Evolutionary conservation across 306 rosid species (phyloP), one percentile per base, ranked within the genome.

Genomic region (Begonia masoniana): DNA sequence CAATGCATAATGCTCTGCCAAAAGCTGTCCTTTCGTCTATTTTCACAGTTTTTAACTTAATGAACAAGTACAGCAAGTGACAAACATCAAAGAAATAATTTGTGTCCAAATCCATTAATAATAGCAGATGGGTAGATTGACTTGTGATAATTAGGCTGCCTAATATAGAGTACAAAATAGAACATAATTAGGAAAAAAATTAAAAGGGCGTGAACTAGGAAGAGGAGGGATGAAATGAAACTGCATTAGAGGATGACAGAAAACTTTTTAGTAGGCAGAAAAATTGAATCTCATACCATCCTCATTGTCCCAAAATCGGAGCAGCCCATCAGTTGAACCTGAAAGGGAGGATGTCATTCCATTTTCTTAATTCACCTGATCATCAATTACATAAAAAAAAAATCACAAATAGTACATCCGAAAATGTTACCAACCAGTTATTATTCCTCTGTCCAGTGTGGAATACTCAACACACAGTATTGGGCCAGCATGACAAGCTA

Each of bases 401-500:
- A 31, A 31, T 21, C 24, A 31, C 39, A 31, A 31, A 31, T 31
- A 31, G 39, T 31, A 6, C 7, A 31, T 26, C 9, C 39, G 5
- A 2, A 5, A 5, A 31, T 31, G 31, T 35, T 24, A 41, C 31
- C 13, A 43, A 81, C 99, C 96, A 51, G 99, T 86, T 62, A 91
- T 75, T 67, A 81, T 81, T 77, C 99, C 99, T 75, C 63, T 81
- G 69, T 91, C 96, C 58, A 77, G 74, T n/a, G 82, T 55, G 56
- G 99, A 91, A 77, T 91, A 86, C 70, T 91, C 99, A 8, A 91
- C 96, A 36, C 82, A 79, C 67, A 77, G 57, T 73, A 83, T 76
- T 69, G 96, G 99, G 58, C 99, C 99, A 24, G 96, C 99, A 71
- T 91, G 99, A 80, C 94, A 86, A 67, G 99, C 94, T 62, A 91